Evolutionary conservation across 495 filamentous ascomycete genomes (phyloP).

Genomic region (Lentithecium fluviatile): DNA sequence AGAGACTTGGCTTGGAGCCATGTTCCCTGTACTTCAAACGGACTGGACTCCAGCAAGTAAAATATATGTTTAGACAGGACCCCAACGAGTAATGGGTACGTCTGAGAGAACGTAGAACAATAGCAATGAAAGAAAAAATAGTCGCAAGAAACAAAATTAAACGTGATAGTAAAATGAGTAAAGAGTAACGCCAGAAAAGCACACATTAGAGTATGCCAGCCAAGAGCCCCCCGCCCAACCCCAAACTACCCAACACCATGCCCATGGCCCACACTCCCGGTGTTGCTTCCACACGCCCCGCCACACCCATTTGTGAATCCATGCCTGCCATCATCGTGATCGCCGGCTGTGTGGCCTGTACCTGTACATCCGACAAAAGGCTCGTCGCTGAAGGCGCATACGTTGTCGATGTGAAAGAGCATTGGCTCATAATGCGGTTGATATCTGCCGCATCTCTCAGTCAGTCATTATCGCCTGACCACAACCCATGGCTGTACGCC

Average conservation of each 20-base stretch:
- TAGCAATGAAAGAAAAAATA: neutral
- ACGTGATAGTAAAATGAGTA: neutral
- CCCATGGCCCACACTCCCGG: neutral
- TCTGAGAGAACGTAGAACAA: too few species aligned
- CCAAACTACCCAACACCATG: neutral
- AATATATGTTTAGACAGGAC: too few species aligned
- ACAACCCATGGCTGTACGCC: neutral
- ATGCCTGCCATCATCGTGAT: neutral
- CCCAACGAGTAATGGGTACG: too few species aligned
- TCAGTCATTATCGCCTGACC: neutral
- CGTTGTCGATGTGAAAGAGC: conserved; percentile 3
- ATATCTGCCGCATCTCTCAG: neutral
- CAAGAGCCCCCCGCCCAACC: neutral
- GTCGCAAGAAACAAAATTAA: neutral
- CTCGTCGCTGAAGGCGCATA: conserved; percentile 11
- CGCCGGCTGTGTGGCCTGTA: conserved; percentile 1
- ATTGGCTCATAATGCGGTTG: conserved; percentile 1
- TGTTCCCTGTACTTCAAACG: too few species aligned
- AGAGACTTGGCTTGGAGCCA: too few species aligned
- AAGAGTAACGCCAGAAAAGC: neutral
- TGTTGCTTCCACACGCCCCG: neutral
- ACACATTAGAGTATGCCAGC: neutral
- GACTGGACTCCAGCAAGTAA: too few species aligned
- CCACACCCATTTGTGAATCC: neutral
- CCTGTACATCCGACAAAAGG: neutral